Evolutionary conservation across 495 filamentous ascomycete genomes (phyloP), one percentile per base, ranked within the genome.

Genomic region (Penicillium salamii): DNA sequence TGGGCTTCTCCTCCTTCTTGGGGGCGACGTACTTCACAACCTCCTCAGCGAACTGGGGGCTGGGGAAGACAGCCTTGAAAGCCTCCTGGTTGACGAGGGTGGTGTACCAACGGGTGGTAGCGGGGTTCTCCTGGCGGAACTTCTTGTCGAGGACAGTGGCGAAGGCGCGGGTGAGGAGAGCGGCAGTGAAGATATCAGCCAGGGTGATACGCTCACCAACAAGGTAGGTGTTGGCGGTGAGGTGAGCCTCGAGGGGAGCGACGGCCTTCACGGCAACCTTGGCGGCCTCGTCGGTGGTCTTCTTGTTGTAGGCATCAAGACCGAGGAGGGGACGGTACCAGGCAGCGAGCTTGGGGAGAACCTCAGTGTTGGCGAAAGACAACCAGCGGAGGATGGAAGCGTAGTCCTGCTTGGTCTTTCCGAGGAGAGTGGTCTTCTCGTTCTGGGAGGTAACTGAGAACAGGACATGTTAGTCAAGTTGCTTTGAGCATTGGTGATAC

Each of bases 351-450:
- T 73, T 62, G 51, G 85, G 73, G 53, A 96, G 81, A 55, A 96
- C 65, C 75, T 97, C 95, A 53, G 72, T 53, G 81, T 96, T 96
- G 80, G 83, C 83, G 73, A 83, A 95, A 37, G 91, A 96, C 86
- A 95, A 85, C 91, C 91, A 97, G 65, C 85, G 86, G 67, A 99
- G 79, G 76, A 99, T 97, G 57, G 92, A 91, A 62, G 93, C 93
- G 73, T 92, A 92, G 81, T 99, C 93, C 77, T 97, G 91, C 86
- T 99, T 99, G 76, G 91, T 97, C 84, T 97, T 97, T 65, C 93
- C 93, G 53, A 99, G 81, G 42, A 99, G 89, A 55, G 90, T 91
- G 55, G 95, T 99, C 84, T 97, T 97, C 85, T 97, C 93, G 72
- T 99, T 97, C 78, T 99, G 93, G 61, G 93, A 96, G 66, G 93